These are phyloP conservation scores for Eucommia ulmoides DNA, from an alignment of 257 asterid species.

Conservation along the genomic window DNA sequence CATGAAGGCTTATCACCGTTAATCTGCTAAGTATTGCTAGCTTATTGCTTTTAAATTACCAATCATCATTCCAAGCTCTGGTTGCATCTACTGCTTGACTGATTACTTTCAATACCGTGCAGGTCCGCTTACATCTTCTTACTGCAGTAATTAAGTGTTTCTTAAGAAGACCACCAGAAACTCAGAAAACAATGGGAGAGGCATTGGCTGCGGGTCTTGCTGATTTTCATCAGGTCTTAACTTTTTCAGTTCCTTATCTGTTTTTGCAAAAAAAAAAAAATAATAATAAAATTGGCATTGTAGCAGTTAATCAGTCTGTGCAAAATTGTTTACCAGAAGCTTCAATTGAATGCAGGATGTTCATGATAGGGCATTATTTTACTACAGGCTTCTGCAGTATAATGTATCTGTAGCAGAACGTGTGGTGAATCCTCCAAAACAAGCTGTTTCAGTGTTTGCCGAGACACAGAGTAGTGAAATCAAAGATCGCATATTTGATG, in stretches of 20 bases:
- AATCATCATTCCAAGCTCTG: no score
- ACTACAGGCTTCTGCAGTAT: constrained; percentile 77
- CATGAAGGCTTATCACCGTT: no score
- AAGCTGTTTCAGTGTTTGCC: constrained; percentile 98
- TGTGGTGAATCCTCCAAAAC: constrained; percentile 96
- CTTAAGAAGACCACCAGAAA: constrained; percentile 89
- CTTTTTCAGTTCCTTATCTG: constrained; percentile 2
- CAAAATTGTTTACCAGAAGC: constrained; percentile 14
- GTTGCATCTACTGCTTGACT: constrained; percentile 6
- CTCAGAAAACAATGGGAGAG: constrained; percentile 81
- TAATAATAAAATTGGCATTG: constrained; percentile 3
- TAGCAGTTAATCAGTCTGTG: constrained; percentile 5
- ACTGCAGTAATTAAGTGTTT: constrained; percentile 92
- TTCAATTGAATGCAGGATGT: constrained; percentile 69
- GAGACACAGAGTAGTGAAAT: constrained; percentile 91
- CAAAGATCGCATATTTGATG: constrained; percentile 97
- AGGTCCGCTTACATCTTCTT: constrained; percentile 95
- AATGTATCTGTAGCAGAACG: constrained; percentile 73
- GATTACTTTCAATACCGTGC: constrained; percentile 20
- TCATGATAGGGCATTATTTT: constrained; percentile 92
- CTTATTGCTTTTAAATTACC: no score
- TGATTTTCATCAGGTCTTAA: constrained; percentile 94
- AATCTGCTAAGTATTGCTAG: no score
- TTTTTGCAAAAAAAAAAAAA: constrained; percentile 2
- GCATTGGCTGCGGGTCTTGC: constrained; percentile 92